Base-by-base conservation (phyloP, 2,329 filamentous ascomycete species). In the Exserohilum rostratum region DNA sequence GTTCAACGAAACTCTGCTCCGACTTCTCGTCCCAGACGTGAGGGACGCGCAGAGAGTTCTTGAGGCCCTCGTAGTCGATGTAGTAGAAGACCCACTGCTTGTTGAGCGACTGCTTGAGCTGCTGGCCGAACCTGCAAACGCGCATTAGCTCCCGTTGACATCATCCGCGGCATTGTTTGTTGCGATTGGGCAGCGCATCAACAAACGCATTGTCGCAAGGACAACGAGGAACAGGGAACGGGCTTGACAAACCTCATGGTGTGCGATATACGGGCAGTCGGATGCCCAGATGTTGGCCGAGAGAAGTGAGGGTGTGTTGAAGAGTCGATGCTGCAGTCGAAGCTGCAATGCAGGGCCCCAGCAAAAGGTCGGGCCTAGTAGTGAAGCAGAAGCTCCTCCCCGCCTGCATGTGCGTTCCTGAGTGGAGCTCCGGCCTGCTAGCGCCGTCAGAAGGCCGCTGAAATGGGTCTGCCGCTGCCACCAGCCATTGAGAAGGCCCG, bases 11-110 rank as follows among this genome's bases (percentile, higher is more conserved):
- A 57, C 84, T 84, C 68, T 88, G 88, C 82, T 99, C 95, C 69
- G 98, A 90, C 48, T 96, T 91, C 76, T 97, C 92, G 57, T 87
- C 88, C 95, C 95, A 99, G 70, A 87, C 82, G 63, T 83, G 85
- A 55, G 87, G 85, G 55, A 85, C 87, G 78, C 93, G 95, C 58
- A 99, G 87, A 63, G 91, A 87, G 64, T 85, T 83, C 80, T 99
- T 99, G 45, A 99, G 85, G 62, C 89, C 90, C 75, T 97, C 93
- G 80, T 99, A 99, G 79, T 91, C 90, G 78, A 99, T 97, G 80
- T 99, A 99, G 82, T 96, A 91, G 88, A 93, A 96, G 76, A 93
- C 88, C 80, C 96, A 99, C 79, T 98, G 93, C 82, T 90, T 92
- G 78, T 98, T 96, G 72, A 96, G 85, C 74, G 93, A 97, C 70